Conservation (phyloP, 805 yeast genomes). For the Candida schatavii region DNA sequence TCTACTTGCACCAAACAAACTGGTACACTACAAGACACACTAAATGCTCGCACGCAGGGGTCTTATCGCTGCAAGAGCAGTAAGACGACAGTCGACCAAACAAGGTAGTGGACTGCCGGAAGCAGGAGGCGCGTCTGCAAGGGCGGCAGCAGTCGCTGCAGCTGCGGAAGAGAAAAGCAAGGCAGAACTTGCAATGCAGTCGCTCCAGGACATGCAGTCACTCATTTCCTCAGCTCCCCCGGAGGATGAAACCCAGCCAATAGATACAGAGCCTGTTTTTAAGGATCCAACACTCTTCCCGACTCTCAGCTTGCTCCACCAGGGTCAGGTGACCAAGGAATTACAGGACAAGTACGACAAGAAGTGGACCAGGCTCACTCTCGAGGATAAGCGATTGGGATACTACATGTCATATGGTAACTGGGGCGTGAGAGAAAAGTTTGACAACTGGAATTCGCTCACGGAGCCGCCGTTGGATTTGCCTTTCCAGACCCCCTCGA, state of each 20-base stretch:
- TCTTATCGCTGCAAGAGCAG: too few species aligned
- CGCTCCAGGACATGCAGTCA: constrained; percentile 38
- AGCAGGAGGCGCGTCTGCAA: too few species aligned
- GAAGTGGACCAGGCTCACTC: constrained; percentile 53
- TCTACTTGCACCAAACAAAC: too few species aligned
- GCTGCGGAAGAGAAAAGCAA: constrained; percentile 9
- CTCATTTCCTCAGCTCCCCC: constrained; percentile 31
- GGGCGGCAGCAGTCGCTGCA: too few species aligned
- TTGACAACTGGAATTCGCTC: constrained; percentile 42
- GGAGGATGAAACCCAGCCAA: constrained; percentile 44
- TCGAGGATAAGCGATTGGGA: constrained; percentile 51
- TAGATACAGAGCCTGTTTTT: constrained; percentile 43
- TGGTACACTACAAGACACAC: too few species aligned
- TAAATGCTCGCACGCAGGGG: too few species aligned
- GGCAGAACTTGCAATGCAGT: constrained; percentile 40
- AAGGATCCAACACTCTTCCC: constrained; percentile 35
- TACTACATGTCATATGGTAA: constrained; percentile 67
- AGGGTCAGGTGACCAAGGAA: constrained; percentile 56
- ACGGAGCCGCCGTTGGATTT: constrained; percentile 53
- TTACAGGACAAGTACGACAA: constrained; percentile 48
- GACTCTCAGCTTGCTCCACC: constrained; percentile 44
- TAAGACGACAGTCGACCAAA: too few species aligned
- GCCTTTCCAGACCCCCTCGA: constrained; percentile 49
- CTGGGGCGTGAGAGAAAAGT: constrained; percentile 66
- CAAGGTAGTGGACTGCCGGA: too few species aligned